Percentiles rank a stretch among this genome's conserved stretches.
These are phyloP conservation scores for Paecilomyces sp. DNA, from an alignment of 2,329 filamentous ascomycete genomes.

Conservation along the genomic window DNA sequence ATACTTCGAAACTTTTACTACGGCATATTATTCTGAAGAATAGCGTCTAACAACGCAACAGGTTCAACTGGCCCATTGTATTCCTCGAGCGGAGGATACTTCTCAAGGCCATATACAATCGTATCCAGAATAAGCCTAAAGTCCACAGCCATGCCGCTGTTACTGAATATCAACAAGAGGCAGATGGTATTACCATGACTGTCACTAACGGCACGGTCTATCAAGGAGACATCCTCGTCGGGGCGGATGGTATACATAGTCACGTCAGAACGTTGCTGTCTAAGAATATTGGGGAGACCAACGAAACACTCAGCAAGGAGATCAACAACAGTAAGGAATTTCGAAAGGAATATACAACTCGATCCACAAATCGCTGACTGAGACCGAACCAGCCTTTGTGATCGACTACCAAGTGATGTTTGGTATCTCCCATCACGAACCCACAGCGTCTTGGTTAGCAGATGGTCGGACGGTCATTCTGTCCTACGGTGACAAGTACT, in stretches of 20 bases:
- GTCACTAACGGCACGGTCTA: background rate
- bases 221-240: background rate
- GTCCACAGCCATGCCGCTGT: background rate
- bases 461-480: background rate
- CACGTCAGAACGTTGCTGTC: background rate
- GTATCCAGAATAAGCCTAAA: background rate
- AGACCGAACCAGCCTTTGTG: background rate
- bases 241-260: background rate
- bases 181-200: background rate
- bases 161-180: background rate
- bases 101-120: background rate
- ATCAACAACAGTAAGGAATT: background rate
- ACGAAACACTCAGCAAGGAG: background rate
- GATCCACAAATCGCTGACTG: background rate
- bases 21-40: background rate
- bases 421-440: background rate
- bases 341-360: background rate
- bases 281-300: background rate
- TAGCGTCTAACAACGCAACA: background rate
- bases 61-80: background rate
- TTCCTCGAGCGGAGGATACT: background rate
- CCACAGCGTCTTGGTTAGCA: background rate
- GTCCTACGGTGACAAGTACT: background rate
- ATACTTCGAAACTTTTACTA: background rate
- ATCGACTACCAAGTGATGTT: background rate